Evolutionary conservation across 148 eudicot genomes (phyloP).

Genomic region (Rhododendron simsii): DNA sequence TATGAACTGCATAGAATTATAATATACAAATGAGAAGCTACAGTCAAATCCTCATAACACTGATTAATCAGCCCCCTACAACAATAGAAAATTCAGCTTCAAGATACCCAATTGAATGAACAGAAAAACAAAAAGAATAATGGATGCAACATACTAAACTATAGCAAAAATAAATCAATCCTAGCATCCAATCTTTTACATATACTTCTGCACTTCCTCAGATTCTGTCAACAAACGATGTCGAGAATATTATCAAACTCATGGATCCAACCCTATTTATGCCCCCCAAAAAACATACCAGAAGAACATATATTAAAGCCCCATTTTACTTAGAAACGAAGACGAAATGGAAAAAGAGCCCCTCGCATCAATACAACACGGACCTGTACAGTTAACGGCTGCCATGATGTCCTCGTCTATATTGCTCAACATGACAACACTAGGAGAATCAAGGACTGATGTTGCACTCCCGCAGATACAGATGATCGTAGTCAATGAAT

Average conservation of each 20-base stretch:
- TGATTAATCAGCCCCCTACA: neutral
- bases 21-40: neutral
- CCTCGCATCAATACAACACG: neutral
- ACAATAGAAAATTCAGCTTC: neutral
- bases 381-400: constrained; percentile 14
- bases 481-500: constrained; percentile 57
- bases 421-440: neutral
- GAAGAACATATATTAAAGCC: neutral
- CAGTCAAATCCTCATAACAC: neutral
- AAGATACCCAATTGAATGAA: neutral
- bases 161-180: neutral
- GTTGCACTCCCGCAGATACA: constrained; percentile 75
- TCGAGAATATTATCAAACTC: neutral
- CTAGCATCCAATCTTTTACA: constrained; percentile 1
- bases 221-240: neutral
- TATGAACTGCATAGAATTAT: neutral
- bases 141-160: neutral
- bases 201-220: neutral
- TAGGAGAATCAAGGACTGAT: constrained; percentile 43
- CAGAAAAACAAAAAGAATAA: neutral
- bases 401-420: neutral
- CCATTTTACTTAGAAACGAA: neutral
- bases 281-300: neutral
- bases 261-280: neutral
- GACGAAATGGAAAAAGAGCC: neutral